Percentiles rank a stretch among this genome's conserved stretches.
phyloP scores from a whole-genome alignment of 2,329 filamentous ascomycete genomes.

The Sporothrix luriei region DNA sequence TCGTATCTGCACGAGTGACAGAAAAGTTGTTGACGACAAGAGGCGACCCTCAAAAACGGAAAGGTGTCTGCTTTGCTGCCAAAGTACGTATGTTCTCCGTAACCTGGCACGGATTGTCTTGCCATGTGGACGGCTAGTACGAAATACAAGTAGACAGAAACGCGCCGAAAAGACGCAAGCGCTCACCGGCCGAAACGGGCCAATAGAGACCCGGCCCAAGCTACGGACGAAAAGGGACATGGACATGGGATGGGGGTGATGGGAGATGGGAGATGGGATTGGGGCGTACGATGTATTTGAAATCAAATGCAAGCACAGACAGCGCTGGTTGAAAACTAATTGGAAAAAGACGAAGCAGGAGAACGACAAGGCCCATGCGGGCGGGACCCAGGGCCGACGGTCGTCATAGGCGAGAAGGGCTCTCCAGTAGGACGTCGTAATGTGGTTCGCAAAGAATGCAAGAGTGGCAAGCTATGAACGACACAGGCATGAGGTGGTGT shows the following conservation, averaged over 20 bases:
- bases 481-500: too few relatives aligned
- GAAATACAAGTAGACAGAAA: too few relatives aligned
- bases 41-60: too few relatives aligned
- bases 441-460: not conserved
- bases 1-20: too few relatives aligned
- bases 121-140: conserved; percentile 22
- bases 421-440: not conserved
- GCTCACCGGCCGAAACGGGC: conserved; percentile 22
- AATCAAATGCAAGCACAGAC: conserved; percentile 13
- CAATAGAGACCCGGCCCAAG: not conserved
- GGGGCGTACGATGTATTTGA: conserved; percentile 6
- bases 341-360: not conserved
- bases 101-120: not conserved
- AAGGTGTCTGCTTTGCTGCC: not conserved
- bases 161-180: not conserved
- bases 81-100: conserved; percentile 21
- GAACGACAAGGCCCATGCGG: not conserved
- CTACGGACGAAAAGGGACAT: too few relatives aligned
- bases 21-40: too few relatives aligned
- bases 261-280: too few relatives aligned
- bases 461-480: not conserved
- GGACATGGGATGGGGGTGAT: too few relatives aligned
- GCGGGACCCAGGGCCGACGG: not conserved
- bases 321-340: conserved; percentile 3
- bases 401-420: not conserved